Evolutionary conservation across 2,329 filamentous ascomycete species (phyloP), one percentile per base, ranked within the genome.

Genomic region (Arthrocladium fulminans): DNA sequence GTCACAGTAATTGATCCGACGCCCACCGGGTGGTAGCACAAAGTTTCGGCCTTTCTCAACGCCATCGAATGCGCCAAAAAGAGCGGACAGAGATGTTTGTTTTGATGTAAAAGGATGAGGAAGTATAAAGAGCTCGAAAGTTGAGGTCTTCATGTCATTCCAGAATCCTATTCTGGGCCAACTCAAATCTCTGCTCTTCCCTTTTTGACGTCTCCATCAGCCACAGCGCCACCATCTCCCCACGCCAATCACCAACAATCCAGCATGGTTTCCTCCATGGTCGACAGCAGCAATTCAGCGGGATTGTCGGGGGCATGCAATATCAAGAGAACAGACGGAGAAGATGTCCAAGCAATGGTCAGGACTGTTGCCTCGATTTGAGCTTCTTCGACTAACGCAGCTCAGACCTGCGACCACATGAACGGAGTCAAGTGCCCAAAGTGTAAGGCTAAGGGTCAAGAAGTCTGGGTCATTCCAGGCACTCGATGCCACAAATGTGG

Each of bases 401-500:
- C 7, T 2, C 42, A 47, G 44, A 37, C 23, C 8, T 24, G 15
- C 13, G 34, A 47, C 9, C 37, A 41, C 17, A 48, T 48, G 45
- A 48, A 48, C 22, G 37, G 37, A 7, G 38, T 42, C 15, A 48
- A 48, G 19, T 48, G 45, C 42, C 37, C 37, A 19, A 48, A 48
- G 19, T 48, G 45, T 22, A 48, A 48, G 27, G 38, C 23, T 10
- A 48, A 48, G 24, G 45, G 45, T 23, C 20, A 32, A n/a, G 45
- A 48, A n/a, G 37, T 41, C 15, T 48, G 45, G 45, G 45, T 48
- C 5, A 48, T 42, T 2, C 37, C 38, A 12, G 45, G 45, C 17
- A 41, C 37, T 12, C 22, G 45, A 34, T 48, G 45, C 45, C 45
- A 48, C 19, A 48, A 48, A 34, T 48, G 45, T 32, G 45, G 45